Base-by-base conservation (phyloP, 192 early-diverging fungal species). In the Jimgerdemannia flammicorona region DNA sequence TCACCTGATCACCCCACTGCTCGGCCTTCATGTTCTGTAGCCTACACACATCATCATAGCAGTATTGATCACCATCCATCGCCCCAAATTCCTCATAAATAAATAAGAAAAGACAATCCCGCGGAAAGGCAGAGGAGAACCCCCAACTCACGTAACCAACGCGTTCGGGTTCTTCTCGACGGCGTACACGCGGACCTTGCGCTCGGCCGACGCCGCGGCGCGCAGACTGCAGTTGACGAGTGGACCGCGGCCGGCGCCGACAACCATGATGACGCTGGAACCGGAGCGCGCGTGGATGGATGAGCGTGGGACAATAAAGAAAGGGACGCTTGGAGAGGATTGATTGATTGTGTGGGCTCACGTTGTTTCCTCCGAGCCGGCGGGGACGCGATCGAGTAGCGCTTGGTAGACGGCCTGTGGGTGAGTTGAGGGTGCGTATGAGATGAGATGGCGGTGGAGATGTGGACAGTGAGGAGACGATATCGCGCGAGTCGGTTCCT, bases 101-200 rank as follows among this genome's bases (percentile, higher is more conserved):
- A 3, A 44, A 3, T 20, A 11, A n/a, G n/a, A n/a, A n/a, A n/a
- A n/a, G n/a, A n/a, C n/a, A n/a, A 9, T 75, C n/a, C 54, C 4
- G 41, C 69, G 17, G 17, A 42, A 20, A 0, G 76, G 74, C 43
- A 39, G n/a, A 69, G 2, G 11, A 69, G 43, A 49, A 19, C 54
- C 70, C 54, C 54, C 19, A 7, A 83, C 86, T 81, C 84, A 87
- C 86, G 89, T 94, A 7, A 97, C 92, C 79, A 96, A 88, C 3
- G 97, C 98, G 76, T 97, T 97, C 0, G 95, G 93, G 77, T 99
- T 99, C 83, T 99, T 99, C 78, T 99, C 98, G 6, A 99, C 74
- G 0, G 97, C 97, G 79, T 94, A 91, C 10, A 99, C 80, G 4
- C 80, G 79, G 39, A 99, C 90, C 11, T 82, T 81, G 0, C 81